These are phyloP conservation scores for Tympanopsis confertula DNA, from an alignment of 2,329 filamentous ascomycete genomes.

Conservation along the genomic window DNA sequence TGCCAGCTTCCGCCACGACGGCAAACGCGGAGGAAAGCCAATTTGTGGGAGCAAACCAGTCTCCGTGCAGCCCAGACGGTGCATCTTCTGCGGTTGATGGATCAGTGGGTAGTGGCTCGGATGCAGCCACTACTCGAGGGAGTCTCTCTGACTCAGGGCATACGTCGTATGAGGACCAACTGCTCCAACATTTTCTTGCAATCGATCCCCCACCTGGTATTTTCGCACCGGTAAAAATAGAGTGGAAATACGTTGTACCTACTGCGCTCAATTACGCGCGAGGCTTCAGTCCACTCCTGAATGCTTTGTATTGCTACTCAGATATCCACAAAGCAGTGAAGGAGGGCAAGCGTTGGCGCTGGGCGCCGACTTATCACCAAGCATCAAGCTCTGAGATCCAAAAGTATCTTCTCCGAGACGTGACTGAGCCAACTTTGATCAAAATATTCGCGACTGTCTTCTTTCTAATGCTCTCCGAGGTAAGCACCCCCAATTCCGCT, in stretches of 20 bases:
- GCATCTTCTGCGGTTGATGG: no score
- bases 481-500: conserved; percentile 6
- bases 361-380: conserved; percentile 16
- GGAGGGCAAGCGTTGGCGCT: conserved; percentile 13
- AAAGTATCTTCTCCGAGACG: conserved; percentile 12
- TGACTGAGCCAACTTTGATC: conserved; percentile 11
- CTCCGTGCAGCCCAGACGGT: no score
- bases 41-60: no score
- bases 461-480: conserved; percentile 21
- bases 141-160: no score
- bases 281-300: conserved; percentile 12
- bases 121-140: no score
- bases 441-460: conserved; percentile 15
- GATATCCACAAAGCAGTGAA: conserved; percentile 14
- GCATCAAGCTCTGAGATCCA: conserved; percentile 16
- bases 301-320: conserved; percentile 18
- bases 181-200: conserved; percentile 14
- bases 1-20: no score
- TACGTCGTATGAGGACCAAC: conserved; percentile 13
- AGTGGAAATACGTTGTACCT: conserved; percentile 17
- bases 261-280: conserved; percentile 12
- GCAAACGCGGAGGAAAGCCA: no score
- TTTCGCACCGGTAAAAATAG: conserved; percentile 15
- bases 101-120: no score
- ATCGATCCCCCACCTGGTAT: conserved; percentile 16